Percentiles rank a stretch among this genome's conserved stretches.
These are phyloP conservation scores for Eucalyptus shirleyi DNA, from an alignment of 345 rosid species.

Conservation along the genomic window DNA sequence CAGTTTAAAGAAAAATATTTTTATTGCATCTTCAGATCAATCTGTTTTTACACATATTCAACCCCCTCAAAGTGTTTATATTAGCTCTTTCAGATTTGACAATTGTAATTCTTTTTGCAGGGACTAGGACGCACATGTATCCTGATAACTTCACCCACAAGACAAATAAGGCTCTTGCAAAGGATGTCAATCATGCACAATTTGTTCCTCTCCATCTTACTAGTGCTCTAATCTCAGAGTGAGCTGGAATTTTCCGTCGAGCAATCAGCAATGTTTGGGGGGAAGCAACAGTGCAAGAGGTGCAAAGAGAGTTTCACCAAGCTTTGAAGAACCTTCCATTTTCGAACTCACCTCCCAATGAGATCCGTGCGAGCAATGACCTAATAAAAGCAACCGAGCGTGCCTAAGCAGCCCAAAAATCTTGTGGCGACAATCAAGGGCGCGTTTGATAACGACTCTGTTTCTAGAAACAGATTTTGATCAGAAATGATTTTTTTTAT, in stretches of 20 bases:
- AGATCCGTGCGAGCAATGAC: slow-evolving; percentile 50
- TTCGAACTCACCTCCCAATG: slow-evolving; percentile 64
- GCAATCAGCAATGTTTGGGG: slow-evolving; percentile 44
- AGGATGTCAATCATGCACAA: slow-evolving; percentile 58
- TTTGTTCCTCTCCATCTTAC: slow-evolving; percentile 80
- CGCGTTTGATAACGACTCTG: too few relatives aligned
- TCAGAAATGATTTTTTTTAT: too few relatives aligned
- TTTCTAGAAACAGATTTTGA: too few relatives aligned
- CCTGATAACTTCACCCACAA: slow-evolving; percentile 85
- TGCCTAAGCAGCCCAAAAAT: slow-evolving; percentile 62
- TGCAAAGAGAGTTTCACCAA: slow-evolving; percentile 48
- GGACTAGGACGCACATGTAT: slow-evolving; percentile 31
- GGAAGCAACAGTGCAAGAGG: slow-evolving; percentile 44
- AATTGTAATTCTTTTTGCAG: background rate
- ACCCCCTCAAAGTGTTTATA: too few relatives aligned
- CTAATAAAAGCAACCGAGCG: slow-evolving; percentile 58
- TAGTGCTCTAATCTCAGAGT: slow-evolving; percentile 51
- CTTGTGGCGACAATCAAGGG: slow-evolving; percentile 14
- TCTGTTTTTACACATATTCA: too few relatives aligned
- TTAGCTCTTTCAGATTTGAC: too few relatives aligned
- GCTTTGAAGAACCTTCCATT: slow-evolving; percentile 62
- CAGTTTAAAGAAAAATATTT: too few relatives aligned
- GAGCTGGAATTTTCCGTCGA: slow-evolving; percentile 50
- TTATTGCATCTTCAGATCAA: too few relatives aligned
- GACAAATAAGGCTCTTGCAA: slow-evolving; percentile 69